Percentiles rank a stretch among this genome's conserved stretches.
Conservation (phyloP, 768 basidiomycete genomes). For the Rhodocollybia butyracea region DNA sequence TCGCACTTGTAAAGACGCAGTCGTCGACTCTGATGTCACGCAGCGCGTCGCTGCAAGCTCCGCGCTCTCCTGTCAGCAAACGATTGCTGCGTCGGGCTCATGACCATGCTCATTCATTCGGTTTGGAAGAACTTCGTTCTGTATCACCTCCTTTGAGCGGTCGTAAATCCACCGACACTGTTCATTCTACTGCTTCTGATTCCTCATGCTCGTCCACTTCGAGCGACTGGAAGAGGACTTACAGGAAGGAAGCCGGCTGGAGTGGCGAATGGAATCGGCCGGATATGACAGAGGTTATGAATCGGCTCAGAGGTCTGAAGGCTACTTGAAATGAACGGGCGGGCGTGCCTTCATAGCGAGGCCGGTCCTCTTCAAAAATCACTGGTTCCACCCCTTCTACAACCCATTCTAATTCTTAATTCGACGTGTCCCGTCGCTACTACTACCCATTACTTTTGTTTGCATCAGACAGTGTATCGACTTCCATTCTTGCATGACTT, state of each 20-base stretch:
- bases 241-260: constrained; percentile 6
- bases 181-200: background rate
- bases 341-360: background rate
- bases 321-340: background rate
- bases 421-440: too few relatives aligned
- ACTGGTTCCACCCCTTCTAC: background rate
- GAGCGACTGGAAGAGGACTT: background rate
- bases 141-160: background rate
- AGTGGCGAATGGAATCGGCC: constrained; percentile 9
- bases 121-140: background rate
- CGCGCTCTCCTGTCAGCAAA: background rate
- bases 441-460: too few relatives aligned
- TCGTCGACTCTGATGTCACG: background rate
- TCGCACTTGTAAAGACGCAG: background rate
- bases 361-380: background rate
- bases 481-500: background rate
- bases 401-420: too few relatives aligned
- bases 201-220: background rate
- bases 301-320: constrained; percentile 22
- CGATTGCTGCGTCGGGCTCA: background rate
- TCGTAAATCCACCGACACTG: constrained; percentile 2
- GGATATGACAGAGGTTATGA: constrained; percentile 13
- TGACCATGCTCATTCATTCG: background rate
- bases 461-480: background rate
- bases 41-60: background rate